Evolutionary conservation across 306 rosid species (phyloP).

Genomic region (Bauhinia variegata): DNA sequence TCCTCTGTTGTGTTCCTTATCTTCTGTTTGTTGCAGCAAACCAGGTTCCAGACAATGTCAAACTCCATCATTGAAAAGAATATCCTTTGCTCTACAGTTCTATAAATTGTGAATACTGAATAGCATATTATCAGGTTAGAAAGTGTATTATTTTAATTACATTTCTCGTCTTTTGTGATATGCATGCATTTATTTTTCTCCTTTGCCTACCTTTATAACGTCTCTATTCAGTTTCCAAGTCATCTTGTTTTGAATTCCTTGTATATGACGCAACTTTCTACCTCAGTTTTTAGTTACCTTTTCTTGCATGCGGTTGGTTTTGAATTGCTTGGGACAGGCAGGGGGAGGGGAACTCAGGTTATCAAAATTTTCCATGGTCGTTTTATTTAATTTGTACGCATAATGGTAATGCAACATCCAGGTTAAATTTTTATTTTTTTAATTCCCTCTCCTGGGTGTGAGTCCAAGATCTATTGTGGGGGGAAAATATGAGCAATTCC

Average conservation of each 20-base stretch:
- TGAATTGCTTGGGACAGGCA: background rate
- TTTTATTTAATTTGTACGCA: background rate
- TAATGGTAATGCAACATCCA: too few species aligned
- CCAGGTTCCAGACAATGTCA: slow-evolving; percentile 60
- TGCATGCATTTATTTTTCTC: background rate
- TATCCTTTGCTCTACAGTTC: slow-evolving; percentile 48
- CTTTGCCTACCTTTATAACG: background rate
- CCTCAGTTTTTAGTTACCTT: background rate
- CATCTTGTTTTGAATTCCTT: background rate
- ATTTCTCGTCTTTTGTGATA: background rate
- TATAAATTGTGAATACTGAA: background rate
- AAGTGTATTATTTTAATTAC: background rate
- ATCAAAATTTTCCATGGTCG: background rate
- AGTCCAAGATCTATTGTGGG: background rate
- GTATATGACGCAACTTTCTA: background rate
- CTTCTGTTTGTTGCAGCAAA: slow-evolving; percentile 46
- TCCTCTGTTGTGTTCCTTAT: slow-evolving; percentile 3
- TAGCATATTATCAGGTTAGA: background rate
- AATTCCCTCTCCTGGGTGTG: too few species aligned
- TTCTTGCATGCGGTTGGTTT: background rate
- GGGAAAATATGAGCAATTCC: slow-evolving; percentile 19
- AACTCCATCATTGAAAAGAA: slow-evolving; percentile 58
- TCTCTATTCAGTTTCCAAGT: slow-evolving; percentile 4
- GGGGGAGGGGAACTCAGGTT: background rate
- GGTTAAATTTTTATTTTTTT: background rate